phyloP scores from a whole-genome alignment of 2,329 filamentous ascomycete species.

The Graphilbum ipis-grandicollis region DNA sequence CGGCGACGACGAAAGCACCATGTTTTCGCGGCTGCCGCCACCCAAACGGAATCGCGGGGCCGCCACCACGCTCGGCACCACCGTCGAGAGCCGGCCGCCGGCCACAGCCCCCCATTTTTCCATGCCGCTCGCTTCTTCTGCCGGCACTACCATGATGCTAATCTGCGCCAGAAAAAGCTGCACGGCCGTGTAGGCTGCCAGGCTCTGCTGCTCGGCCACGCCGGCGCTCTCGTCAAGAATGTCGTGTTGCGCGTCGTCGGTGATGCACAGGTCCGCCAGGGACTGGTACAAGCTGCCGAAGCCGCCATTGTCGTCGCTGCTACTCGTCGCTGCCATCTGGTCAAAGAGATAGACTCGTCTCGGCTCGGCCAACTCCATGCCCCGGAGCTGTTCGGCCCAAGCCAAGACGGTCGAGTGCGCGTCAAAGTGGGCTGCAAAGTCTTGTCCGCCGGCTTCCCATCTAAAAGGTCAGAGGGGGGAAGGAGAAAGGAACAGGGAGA shows the following conservation, averaged over 20 bases:
- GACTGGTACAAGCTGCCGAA: slow-evolving; percentile 4
- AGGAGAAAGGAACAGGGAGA: too few relatives aligned
- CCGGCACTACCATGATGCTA: slow-evolving; percentile 7
- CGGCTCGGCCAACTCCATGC: slow-evolving; percentile 1
- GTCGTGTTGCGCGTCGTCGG: not conserved
- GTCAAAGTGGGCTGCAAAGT: slow-evolving; percentile 1
- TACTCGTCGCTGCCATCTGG: not conserved
- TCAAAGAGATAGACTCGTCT: slow-evolving; percentile 2
- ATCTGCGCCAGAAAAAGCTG: slow-evolving; percentile 9
- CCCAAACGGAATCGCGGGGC: too few relatives aligned
- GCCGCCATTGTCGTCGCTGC: not conserved
- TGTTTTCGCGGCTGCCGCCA: too few relatives aligned
- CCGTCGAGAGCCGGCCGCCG: not conserved
- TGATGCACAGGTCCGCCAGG: slow-evolving; percentile 4
- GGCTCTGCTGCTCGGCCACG: slow-evolving; percentile 1
- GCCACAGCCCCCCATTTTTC: not conserved
- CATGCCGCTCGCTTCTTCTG: not conserved
- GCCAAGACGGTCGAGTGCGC: slow-evolving; percentile 3
- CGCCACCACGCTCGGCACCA: not conserved
- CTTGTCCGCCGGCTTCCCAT: slow-evolving; percentile 4
- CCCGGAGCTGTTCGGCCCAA: slow-evolving; percentile 4
- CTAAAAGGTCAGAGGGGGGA: slow-evolving; percentile 1
- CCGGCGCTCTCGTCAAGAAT: not conserved
- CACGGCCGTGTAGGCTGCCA: slow-evolving; percentile 6
- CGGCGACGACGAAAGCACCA: not conserved